Base-by-base conservation (phyloP, 2,329 filamentous ascomycete species). In the Talaromyces pinophilus region DNA sequence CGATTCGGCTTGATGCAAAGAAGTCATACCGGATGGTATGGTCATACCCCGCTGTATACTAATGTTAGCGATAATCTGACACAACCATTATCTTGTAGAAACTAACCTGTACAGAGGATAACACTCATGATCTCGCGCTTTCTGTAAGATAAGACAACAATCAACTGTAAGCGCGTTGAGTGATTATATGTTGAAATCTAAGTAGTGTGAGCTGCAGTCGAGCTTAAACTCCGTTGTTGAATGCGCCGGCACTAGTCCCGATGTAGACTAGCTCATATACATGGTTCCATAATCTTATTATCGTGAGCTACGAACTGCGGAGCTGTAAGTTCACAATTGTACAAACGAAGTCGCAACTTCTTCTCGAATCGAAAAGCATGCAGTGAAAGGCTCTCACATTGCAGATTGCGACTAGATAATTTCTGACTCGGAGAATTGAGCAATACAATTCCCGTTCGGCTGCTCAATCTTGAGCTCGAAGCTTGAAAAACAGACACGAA, bases 1-100 rank as follows among this genome's bases (percentile, higher is more conserved):
- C 28, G 15, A 35, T 46, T 33, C n/a, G 19, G 11, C 19, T 25
- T 48, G 25, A 30, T 46, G n/a, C 5, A 46, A 10, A 19, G 42
- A 64, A 25, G 44, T 73, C 81, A 73, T 82, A 90, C 89, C 89
- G 84, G 70, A 92, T 92, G 35, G 89, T 92, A 78, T 91, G 89
- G 78, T 91, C 89, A 79, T 91, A 91, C 69, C 89, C 89, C 74
- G 89, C 89, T 87, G 76, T 70, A 67, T 69, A 15, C 1, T 19
- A 22, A 22, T 38, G 30, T 57, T 40, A 57, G 54, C 30, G 11
- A 57, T 33, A 15, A 25, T 22, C 5, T 57, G 19, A 17, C 19
- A 11, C 33, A 19, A 25, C n/a, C 3, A 15, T 57, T 19, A 15
- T 25, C n/a, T 71, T 67, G 60, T 30, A 22, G 17, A 50, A 35